Percentiles rank a stretch among this genome's conserved stretches.
phyloP scores from a whole-genome alignment of 495 filamentous ascomycete genomes.

The Glarea lozoyensis region DNA sequence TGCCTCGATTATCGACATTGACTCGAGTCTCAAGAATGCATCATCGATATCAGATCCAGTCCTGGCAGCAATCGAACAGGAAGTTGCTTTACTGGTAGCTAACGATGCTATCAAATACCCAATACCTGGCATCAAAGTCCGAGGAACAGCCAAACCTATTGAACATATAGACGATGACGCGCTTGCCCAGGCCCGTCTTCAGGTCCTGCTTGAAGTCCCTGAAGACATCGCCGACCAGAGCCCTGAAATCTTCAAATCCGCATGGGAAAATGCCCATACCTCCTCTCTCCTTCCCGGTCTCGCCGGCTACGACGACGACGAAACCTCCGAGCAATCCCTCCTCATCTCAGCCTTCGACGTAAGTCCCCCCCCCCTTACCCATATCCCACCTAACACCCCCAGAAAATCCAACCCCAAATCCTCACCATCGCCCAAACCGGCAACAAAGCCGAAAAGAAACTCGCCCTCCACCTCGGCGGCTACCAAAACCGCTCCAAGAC shows the following conservation, averaged over 20 bases:
- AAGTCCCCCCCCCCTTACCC: conserved; percentile 22
- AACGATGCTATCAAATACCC: conserved; percentile 74
- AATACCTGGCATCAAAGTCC: conserved; percentile 52
- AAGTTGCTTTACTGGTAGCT: conserved; percentile 69
- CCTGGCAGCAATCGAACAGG: conserved; percentile 53
- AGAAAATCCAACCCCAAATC: conserved; percentile 64
- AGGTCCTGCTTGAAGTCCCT: conserved; percentile 65
- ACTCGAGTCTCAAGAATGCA: conserved; percentile 54
- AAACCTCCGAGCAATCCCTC: conserved; percentile 51
- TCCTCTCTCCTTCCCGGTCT: conserved; percentile 61
- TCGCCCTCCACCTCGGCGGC: conserved; percentile 77
- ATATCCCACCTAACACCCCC: conserved; percentile 20
- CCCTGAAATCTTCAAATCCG: conserved; percentile 47
- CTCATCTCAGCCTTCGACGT: conserved; percentile 59
- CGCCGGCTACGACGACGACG: conserved; percentile 65
- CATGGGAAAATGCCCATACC: conserved; percentile 57
- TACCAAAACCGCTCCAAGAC: conserved; percentile 82
- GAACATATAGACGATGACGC: conserved; percentile 60
- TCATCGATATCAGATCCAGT: conserved; percentile 42
- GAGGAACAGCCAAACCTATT: conserved; percentile 50
- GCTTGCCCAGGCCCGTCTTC: conserved; percentile 64
- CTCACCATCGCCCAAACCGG: conserved; percentile 64
- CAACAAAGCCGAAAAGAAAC: conserved; percentile 88
- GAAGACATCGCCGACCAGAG: conserved; percentile 46
- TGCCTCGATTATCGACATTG: conserved; percentile 62